Evolutionary conservation across 257 asterid genomes (phyloP), one percentile per base, ranked within the genome.

Genomic region (Plectranthus barbatus): DNA sequence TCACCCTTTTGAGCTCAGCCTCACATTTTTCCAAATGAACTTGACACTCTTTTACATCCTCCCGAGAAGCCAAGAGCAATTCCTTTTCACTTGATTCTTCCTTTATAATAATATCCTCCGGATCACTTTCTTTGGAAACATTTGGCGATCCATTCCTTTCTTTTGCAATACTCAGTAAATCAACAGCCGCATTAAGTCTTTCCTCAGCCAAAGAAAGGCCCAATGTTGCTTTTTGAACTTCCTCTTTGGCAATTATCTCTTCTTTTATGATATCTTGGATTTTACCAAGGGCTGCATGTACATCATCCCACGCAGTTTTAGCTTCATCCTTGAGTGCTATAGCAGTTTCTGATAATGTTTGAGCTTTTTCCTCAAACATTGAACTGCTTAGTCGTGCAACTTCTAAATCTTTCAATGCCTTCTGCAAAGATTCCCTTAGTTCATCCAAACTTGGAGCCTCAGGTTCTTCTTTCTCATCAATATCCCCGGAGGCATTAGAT

Each of bases 321-420:
- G 92, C 94, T 64, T 87, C 90, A 73, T 93, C 99, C 76, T 84
- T 90, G 76, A 87, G 73, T 33, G 95, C 84, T 70, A 93, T 93
- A 59, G 99, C 93, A 71, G 85, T 68, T 84, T 93, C 99, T 21
- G 99, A 83, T 77, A 93, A 85, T 69, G 37, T 83, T 78, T 93
- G 97, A 15, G 99, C 97, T 74, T 87, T 81, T 47, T 87, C 97
- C 80, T 93, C 97, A 64, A 80, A 90, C 81, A 83, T 53, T 44
- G 83, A 67, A 75, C 94, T 93, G 80, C 84, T 90, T 50, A 76
- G 65, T 52, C 80, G 80, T 53, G 99, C 87, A 76, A 68, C 81
- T 72, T 93, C 93, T 77, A 93, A 83, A 20, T 87, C 94, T 34
- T 72, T 82, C 50, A 75, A 75, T 41, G 95, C 94, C 83, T 90